These are phyloP conservation scores for Cyathus striatus DNA, from an alignment of 768 basidiomycete genomes.

Conservation along the genomic window DNA sequence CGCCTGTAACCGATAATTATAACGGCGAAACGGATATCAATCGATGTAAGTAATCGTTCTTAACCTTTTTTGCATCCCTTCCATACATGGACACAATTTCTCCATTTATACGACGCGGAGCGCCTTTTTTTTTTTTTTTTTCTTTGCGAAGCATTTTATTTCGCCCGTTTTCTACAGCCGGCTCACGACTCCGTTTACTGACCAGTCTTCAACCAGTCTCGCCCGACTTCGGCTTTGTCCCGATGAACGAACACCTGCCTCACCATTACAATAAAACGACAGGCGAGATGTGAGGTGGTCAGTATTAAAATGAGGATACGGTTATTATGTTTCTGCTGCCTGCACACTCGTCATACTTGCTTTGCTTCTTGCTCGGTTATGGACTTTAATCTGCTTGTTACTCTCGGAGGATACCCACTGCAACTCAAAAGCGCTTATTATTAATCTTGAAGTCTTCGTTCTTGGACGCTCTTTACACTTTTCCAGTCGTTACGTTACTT, in stretches of 20 bases:
- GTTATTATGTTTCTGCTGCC: not conserved
- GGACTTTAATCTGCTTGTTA: slow-evolving; percentile 7
- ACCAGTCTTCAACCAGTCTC: slow-evolving; percentile 57
- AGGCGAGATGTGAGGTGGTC: slow-evolving; percentile 45
- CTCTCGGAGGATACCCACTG: slow-evolving; percentile 11
- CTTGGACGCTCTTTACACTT: slow-evolving; percentile 12
- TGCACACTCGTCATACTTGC: slow-evolving; percentile 5
- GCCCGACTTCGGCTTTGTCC: slow-evolving; percentile 81
- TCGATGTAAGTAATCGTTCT: slow-evolving; percentile 60
- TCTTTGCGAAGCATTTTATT: slow-evolving; percentile 3
- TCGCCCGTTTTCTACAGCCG: slow-evolving; percentile 4
- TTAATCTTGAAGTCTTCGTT: slow-evolving; percentile 27
- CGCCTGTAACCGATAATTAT: slow-evolving; percentile 66
- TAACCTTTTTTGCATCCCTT: slow-evolving; percentile 4
- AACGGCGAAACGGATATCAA: slow-evolving; percentile 72
- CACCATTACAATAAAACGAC: slow-evolving; percentile 57
- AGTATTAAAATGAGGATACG: slow-evolving; percentile 11
- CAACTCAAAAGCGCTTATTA: slow-evolving; percentile 6
- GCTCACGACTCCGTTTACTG: slow-evolving; percentile 30
- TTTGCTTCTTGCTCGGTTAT: slow-evolving; percentile 2
- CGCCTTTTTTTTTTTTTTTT: slow-evolving; percentile 4
- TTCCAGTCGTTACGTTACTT: slow-evolving; percentile 11
- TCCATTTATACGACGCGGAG: not conserved
- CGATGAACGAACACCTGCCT: slow-evolving; percentile 74
- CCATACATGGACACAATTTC: too few species aligned